Evolutionary conservation across 2,329 filamentous ascomycete species (phyloP), one percentile per base, ranked within the genome.

Genomic region (Coniosporium tulheliwenetii): DNA sequence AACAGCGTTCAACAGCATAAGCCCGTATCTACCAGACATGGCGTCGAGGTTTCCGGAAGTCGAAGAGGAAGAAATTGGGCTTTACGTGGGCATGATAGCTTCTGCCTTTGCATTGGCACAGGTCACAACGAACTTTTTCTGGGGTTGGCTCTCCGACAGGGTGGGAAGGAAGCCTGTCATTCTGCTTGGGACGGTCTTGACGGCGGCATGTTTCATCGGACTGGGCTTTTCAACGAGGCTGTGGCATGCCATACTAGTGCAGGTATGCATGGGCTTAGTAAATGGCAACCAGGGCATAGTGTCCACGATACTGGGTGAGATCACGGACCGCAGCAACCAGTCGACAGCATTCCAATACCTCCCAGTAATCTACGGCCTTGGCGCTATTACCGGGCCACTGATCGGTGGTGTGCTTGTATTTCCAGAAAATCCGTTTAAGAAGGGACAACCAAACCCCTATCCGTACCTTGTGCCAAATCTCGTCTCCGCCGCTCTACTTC

Each of bases 271-370:
- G 86, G 91, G 91, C 3, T 58, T 93, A 40, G 75, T 94, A 39
- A 98, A 96, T 58, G 91, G 91, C 40, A 98, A 98, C 52, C 86
- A 91, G 29, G 89, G 85, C 4, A 79, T 95, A 10, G 86, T 98
- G 10, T 89, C 85, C 7, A 95, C 91, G 0, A 93, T 89, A 38
- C 61, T 98, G 38, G 91, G 91, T 34, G 91, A 98, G 59, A 81
- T 98, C 40, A 98, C 91, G 1, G 87, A 96, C 56, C 77, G 85
- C 41, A 91, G 81, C 47, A 98, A 98, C 58, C 91, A 98, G 67
- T 91, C 85, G 53, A 74, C 75, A 40, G 91, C 86, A 0, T 98
- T 98, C 52, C 91, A 84, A 1, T 98, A 94, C 64, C 67, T 98
- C 35, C 91, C 91, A 0, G 81, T 96, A 33, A 80, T 96, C n/a